Evolutionary conservation across 2,329 filamentous ascomycete species (phyloP), one percentile per base, ranked within the genome.

Genomic region (Aspergillus caelatus): DNA sequence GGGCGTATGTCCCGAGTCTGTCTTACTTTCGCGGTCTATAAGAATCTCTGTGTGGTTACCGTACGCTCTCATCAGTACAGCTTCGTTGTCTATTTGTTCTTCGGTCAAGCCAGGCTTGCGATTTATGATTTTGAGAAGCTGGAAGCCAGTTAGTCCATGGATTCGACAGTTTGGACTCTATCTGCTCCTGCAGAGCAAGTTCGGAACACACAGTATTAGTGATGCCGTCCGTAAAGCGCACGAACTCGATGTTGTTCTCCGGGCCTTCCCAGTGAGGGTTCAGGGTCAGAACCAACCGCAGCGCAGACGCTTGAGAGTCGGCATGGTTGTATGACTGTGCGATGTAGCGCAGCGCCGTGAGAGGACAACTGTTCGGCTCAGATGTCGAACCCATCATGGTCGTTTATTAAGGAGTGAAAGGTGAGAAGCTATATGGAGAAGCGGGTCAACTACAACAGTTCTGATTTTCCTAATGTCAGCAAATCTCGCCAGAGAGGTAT

Each of bases 201-300:
- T 19, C 36, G 55, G 54, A 60, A 83, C 85, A 70, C 80, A 88
- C 86, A 68, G 94, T 98, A 80, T 99, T 99, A 69, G 95, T 99
- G 81, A 98, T 99, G 75, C 95, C 95, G 74, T 99, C 95, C 45
- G 93, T 99, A 82, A 98, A 99, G 68, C 91, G 90, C 69, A 93
- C 85, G 75, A 98, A 92, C 73, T 95, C 89, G 71, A 99, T 85
- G 50, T 89, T 86, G 62, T 91, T 91, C 68, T 89, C 88, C 41
- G 86, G 82, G 55, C 86, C 85, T 69, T 88, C 85, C 95, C 95
- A 99, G 71, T 96, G 88, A 12, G 94, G 94, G 64, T 90, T 87
- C 65, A 97, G 84, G 32, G 91, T 86, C 70, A 93, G 83, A 72
- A 97, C 89, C 67, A 99, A 87, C 67, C 86, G 86, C 65, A 91